phyloP scores from a whole-genome alignment of 2,329 filamentous ascomycete species.

The Clarireedia paspali region DNA sequence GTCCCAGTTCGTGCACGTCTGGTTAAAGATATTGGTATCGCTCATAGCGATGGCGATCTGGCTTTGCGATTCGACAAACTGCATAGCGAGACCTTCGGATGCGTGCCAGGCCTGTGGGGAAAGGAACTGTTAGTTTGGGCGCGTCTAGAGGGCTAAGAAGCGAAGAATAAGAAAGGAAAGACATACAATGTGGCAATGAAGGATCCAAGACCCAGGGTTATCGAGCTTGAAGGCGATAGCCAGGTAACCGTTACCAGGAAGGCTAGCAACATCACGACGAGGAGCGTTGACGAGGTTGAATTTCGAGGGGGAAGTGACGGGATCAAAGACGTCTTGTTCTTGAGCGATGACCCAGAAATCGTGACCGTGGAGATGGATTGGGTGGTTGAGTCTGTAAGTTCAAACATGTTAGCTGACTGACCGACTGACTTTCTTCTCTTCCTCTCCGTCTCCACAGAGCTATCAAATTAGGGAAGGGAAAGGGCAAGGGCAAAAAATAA shows the following conservation, averaged over 20 bases:
- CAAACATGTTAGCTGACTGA: background rate
- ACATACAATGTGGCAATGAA: constrained; percentile 31
- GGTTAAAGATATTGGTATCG: constrained; percentile 11
- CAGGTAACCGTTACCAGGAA: constrained; percentile 30
- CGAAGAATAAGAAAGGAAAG: no score
- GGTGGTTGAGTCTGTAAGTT: constrained; percentile 18
- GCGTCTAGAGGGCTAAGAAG: no score
- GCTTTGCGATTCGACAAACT: constrained; percentile 38
- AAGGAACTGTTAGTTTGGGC: no score
- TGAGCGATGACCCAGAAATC: constrained; percentile 40
- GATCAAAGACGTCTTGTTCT: constrained; percentile 34
- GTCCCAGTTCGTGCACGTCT: constrained; percentile 21
- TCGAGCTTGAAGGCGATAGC: constrained; percentile 28
- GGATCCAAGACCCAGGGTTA: constrained; percentile 28
- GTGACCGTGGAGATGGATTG: constrained; percentile 44
- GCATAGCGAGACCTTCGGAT: constrained; percentile 43
- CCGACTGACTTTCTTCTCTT: background rate
- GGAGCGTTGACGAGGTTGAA: constrained; percentile 37
- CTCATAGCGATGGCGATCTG: constrained; percentile 17
- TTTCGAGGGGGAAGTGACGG: constrained; percentile 19
- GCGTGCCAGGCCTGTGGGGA: constrained; percentile 39
- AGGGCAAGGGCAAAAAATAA: background rate
- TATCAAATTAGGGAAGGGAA: background rate
- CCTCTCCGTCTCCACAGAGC: background rate
- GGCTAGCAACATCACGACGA: constrained; percentile 44